phyloP scores from a whole-genome alignment of 257 asterid genomes.

The Marsdenia floribunda region DNA sequence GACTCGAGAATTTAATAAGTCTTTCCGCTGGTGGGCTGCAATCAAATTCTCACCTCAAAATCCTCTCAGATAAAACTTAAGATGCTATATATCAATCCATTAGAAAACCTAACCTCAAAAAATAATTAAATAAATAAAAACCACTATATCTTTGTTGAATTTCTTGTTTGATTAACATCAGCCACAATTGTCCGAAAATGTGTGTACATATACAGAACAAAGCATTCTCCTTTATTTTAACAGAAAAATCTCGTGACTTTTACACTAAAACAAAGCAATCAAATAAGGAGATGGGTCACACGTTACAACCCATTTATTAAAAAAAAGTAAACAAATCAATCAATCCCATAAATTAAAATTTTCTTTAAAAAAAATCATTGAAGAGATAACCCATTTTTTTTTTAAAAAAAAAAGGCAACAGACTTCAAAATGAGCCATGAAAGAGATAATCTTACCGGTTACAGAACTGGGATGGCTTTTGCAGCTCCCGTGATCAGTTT shows the following conservation, averaged over 20 bases:
- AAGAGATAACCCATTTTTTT: neutral
- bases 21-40: slow-evolving; percentile 2
- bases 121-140: neutral
- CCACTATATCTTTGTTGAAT: neutral
- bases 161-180: slow-evolving; percentile 11
- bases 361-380: neutral
- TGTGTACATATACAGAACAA: neutral
- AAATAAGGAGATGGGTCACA: slow-evolving; percentile 1
- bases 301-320: neutral
- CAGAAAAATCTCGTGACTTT: neutral
- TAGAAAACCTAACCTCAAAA: neutral
- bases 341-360: neutral
- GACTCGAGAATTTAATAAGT: neutral
- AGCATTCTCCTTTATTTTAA: neutral
- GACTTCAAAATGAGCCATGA: neutral
- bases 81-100: neutral
- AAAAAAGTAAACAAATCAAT: neutral
- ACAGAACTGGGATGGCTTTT: neutral
- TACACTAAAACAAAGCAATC: neutral
- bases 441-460: neutral
- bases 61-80: neutral
- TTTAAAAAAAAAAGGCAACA: neutral
- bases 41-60: slow-evolving; percentile 6
- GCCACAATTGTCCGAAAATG: slow-evolving; percentile 1
- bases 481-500: neutral